Base-by-base conservation (phyloP, 169 alveolate genomes). In the Plasmodium cynomolgi region DNA sequence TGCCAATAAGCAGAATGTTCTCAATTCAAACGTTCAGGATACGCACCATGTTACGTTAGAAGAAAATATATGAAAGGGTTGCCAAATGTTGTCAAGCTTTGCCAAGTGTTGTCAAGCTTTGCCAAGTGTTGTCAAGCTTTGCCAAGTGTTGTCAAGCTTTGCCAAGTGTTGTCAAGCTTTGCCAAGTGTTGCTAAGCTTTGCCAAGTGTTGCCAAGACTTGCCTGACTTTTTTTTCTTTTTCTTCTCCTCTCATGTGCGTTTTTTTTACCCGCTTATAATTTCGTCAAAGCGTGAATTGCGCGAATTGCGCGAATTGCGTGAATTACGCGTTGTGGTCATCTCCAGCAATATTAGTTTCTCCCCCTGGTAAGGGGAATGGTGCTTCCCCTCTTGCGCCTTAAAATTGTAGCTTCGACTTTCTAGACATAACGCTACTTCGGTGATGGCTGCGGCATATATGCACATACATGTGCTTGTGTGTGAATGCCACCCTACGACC, bases 401-500 rank as follows among this genome's bases (percentile, higher is more conserved):
- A 68, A 68, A 68, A 26, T 68, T 23, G 39, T 20, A 68, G 77
- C 37, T 68, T 68, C 77, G 31, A 68, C 34, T 7, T 68, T 26
- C 31, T 11, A 68, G 77, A 68, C 37, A 29, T 4, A 68, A 7
- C 31, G 37, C 77, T 68, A 26, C 3, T 68, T 68, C n/a, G 15
- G 34, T 26, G n/a, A 68, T 68, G 37, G 5, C 20, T 68, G 17
- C 5, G n/a, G 31, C 31, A 68, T 68, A 29, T 26, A 23, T 68
- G 31, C 15, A 29, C 37, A 68, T 68, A 68, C 77, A 29, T 68
- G 37, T 29, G n/a, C 4, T 50, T 26, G 41, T 68, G 37, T 29
- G 37, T 26, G 13, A 9, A 29, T 68, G 37, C 39, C 37, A 5
- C 33, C n/a, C 54, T 71, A 83, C 37, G 93, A 84, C 85, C 93